These are phyloP conservation scores for Leccinum griseonigrum DNA, from an alignment of 1,284 basidiomycete species.

Conservation along the genomic window DNA sequence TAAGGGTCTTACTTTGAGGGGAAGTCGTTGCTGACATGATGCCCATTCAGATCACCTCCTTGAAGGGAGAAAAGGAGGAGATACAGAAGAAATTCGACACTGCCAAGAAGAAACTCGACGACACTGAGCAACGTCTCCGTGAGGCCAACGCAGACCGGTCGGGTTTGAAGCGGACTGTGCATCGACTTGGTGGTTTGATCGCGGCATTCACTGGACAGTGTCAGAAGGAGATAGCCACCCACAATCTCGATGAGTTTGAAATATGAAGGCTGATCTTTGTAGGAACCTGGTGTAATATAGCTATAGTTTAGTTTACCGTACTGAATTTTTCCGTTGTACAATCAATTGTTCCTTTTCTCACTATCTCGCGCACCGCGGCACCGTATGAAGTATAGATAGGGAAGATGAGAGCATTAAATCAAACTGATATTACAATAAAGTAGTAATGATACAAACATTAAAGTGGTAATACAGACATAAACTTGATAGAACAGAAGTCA, in stretches of 20 bases:
- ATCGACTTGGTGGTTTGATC: constrained; percentile 8
- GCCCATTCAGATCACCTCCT: constrained; percentile 12
- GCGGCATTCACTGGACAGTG: constrained; percentile 10
- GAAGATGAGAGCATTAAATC: neutral
- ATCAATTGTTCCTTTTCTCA: neutral
- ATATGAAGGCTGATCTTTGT: neutral
- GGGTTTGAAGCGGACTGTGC: constrained; percentile 14
- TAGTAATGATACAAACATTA: constrained; percentile 10
- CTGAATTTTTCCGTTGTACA: neutral
- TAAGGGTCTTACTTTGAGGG: neutral
- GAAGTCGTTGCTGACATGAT: constrained; percentile 1
- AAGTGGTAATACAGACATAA: neutral
- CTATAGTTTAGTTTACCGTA: neutral
- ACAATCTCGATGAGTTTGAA: neutral
- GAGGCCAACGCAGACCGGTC: constrained; percentile 18
- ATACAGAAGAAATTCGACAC: constrained; percentile 21
- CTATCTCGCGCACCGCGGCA: neutral
- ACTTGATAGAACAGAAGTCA: neutral
- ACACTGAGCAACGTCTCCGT: constrained; percentile 20
- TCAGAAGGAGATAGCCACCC: neutral
- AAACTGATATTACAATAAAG: neutral
- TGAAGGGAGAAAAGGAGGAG: constrained; percentile 18
- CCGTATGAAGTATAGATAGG: neutral
- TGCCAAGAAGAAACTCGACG: constrained; percentile 19
- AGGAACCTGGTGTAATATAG: neutral